Base-by-base conservation (phyloP, 768 basidiomycete genomes). In the Kwoniella sp. region DNA sequence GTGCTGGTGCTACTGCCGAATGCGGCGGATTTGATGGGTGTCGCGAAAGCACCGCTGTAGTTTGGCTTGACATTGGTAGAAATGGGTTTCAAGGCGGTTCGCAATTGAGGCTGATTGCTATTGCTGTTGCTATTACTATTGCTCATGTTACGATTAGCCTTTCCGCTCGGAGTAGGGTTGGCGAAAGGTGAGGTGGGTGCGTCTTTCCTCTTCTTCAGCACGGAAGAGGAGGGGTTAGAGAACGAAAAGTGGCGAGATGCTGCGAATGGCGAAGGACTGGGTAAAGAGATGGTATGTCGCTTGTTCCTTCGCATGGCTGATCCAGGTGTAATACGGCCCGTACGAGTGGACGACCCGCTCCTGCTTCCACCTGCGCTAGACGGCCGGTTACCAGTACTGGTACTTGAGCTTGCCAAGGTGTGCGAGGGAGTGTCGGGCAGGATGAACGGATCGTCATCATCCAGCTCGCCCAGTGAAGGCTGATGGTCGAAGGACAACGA, bases 221-320 rank as follows among this genome's bases (percentile, higher is more conserved):
- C 53, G 25, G 44, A 48, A 8, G 22, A 2, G 6, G 57, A 29
- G 17, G 40, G 17, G 17, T 6, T 9, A 3, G 40, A 44, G 10
- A 44, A 19, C 10, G 40, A 44, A 15, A 44, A 44, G 17, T 44
- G 40, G 40, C 40, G 40, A 9, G 40, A 44, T 9, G 40, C 7
- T 9, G 56, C 22, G 13, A 55, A 30, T 26, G 61, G 53, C 1
- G 62, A 64, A 1, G 62, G 55, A 58, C 55, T 64, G 12, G 62
- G 55, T 46, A 58, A 24, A 1, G 62, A 51, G 15, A 64, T 64
- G 7, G 62, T 57, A 37, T 64, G 62, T 51, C 62, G n/a, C 50
- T 64, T 64, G 10, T 19, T 37, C 37, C 53, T 27, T 15, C 36
- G 49, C 26, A 27, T 51, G 4, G 58, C 21, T 22, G 48, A 49